Evolutionary conservation across 2,329 filamentous ascomycete genomes (phyloP), one percentile per base, ranked within the genome.

Genomic region (Trichoderma endophyticum): DNA sequence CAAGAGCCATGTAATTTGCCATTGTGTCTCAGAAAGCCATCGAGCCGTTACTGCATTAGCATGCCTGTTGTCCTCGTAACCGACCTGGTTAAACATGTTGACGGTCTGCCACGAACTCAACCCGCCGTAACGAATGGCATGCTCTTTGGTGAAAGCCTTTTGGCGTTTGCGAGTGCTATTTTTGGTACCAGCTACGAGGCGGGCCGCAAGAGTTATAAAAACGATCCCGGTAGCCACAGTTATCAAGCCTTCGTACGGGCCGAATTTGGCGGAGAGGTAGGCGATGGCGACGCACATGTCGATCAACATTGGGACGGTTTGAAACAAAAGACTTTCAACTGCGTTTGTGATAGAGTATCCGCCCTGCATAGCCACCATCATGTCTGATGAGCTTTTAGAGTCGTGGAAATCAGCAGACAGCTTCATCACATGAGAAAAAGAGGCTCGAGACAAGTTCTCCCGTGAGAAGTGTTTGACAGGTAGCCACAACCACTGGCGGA

Each of bases 341-440:
- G 88, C 84, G 63, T 84, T 86, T 9, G 86, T 87, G 36, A 89
- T 83, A 61, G 84, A 84, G 48, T 83, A 83, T 5, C 87, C 87
- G 11, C 86, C 86, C 15, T 85, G 84, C 51, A 90, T 88, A 5
- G 88, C 87, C 79, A 87, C 83, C 77, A 87, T 83, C 75, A 89
- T 86, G 74, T 90, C 87, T 2, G 87, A 88, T 1, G 86, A 86
- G 75, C 86, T 89, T 78, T 89, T 88, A 24, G 86, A 86, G 75
- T 90, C 87, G 75, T 90, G 88, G 71, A 90, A 90, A 74, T 90
- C 87, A 26, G 87, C 87, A 2, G 88, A 89, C 7, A 90, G 84
- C 71, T 87, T 85, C 81, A 90, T 86, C 68, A 89, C 86, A 74
- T 90, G 88, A 11, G 87, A 87, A 76, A 87, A 89, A 3, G 87